phyloP scores from a whole-genome alignment of 1,139 yeast genomes.

The Kodamaea fungicola region DNA sequence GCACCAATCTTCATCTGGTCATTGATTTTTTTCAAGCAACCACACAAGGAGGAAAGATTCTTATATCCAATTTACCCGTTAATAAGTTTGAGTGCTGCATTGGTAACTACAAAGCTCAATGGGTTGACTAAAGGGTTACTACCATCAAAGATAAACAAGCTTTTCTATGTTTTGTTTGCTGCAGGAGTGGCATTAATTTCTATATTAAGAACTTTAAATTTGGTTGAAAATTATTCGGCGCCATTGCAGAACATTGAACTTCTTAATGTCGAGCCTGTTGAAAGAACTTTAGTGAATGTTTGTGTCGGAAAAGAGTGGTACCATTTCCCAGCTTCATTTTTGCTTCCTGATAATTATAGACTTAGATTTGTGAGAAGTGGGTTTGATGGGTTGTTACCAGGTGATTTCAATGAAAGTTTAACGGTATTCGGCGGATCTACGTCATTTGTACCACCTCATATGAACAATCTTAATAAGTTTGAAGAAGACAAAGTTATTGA shows the following conservation, averaged over 20 bases:
- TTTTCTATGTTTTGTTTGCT: slow-evolving; percentile 11
- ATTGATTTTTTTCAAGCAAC: slow-evolving; percentile 63
- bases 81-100: slow-evolving; percentile 60
- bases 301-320: slow-evolving; percentile 96
- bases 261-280: slow-evolving; percentile 9
- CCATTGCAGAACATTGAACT: slow-evolving; percentile 39
- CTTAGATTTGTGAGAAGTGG: slow-evolving; percentile 70
- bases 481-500: slow-evolving; percentile 49
- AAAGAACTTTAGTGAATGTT: slow-evolving; percentile 39
- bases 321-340: slow-evolving; percentile 84
- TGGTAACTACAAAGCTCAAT: slow-evolving; percentile 37
- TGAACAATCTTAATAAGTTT: slow-evolving; percentile 70
- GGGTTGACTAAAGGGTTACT: slow-evolving; percentile 5
- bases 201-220: slow-evolving; percentile 30
- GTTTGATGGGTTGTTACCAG: slow-evolving; percentile 85
- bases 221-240: slow-evolving; percentile 58
- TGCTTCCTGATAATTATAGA: slow-evolving; percentile 59
- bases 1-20: slow-evolving; percentile 60
- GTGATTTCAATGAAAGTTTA: slow-evolving; percentile 62
- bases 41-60: slow-evolving; percentile 93
- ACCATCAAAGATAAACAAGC: slow-evolving; percentile 5
- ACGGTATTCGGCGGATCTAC: slow-evolving; percentile 22
- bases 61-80: slow-evolving; percentile 81
- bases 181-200: slow-evolving; percentile 30
- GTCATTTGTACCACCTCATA: slow-evolving; percentile 51